Conservation (phyloP, 257 asterid species). For the Dorcoceras hygrometricum region DNA sequence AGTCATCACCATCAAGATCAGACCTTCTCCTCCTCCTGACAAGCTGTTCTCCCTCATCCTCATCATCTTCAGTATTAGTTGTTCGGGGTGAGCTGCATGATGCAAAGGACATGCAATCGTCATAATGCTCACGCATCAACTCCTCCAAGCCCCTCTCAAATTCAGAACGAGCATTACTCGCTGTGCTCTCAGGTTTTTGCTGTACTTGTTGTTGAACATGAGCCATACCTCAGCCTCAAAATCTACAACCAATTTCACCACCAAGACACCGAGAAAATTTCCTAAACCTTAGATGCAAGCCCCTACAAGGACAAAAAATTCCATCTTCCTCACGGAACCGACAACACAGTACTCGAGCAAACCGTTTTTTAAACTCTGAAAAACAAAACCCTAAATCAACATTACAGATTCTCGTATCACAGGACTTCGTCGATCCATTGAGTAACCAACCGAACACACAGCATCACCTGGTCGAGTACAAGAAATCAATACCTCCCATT, state of each 20-base stretch:
- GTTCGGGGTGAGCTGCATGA: slow-evolving; percentile 81
- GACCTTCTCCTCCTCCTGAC: slow-evolving; percentile 86
- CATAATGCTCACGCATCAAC: slow-evolving; percentile 79
- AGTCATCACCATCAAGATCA: slow-evolving; percentile 85
- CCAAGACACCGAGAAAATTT: slow-evolving; percentile 17
- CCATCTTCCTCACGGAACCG: slow-evolving; percentile 30
- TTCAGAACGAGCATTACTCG: slow-evolving; percentile 55
- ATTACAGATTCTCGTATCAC: slow-evolving; percentile 34
- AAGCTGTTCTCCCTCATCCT: slow-evolving; percentile 77
- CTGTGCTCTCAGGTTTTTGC: slow-evolving; percentile 87
- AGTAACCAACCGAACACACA: slow-evolving; percentile 40
- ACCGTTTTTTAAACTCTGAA: slow-evolving; percentile 34
- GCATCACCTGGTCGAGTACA: slow-evolving; percentile 58
- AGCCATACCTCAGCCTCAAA: slow-evolving; percentile 49
- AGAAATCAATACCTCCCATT: slow-evolving; percentile 8
- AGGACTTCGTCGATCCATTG: slow-evolving; percentile 27
- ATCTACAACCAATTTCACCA: slow-evolving; percentile 30
- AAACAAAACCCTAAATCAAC: slow-evolving; percentile 32
- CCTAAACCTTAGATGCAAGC: slow-evolving; percentile 22
- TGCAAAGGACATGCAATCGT: slow-evolving; percentile 82
- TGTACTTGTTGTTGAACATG: slow-evolving; percentile 74
- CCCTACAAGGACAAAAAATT: slow-evolving; percentile 22
- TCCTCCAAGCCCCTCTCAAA: slow-evolving; percentile 93
- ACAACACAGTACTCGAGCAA: slow-evolving; percentile 28
- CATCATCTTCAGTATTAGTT: slow-evolving; percentile 67